Base-by-base conservation (phyloP, 176 grass and related monocot genomes). In the Musa troglodytarum region DNA sequence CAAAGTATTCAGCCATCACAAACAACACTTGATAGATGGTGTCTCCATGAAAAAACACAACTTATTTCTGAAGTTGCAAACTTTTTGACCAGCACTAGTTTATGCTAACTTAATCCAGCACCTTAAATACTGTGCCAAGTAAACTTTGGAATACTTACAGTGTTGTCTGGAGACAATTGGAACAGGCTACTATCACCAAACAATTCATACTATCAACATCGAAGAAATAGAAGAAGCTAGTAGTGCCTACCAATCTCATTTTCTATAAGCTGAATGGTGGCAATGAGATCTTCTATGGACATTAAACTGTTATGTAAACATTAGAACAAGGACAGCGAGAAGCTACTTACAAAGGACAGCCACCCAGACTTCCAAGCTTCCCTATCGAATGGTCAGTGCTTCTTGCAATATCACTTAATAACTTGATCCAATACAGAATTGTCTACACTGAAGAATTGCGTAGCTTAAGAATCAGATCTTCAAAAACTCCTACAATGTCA, bases 81-180 rank as follows among this genome's bases (percentile, higher is more conserved):
- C 63, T 57, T 52, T 10, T 71, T 76, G n/a, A 81, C 26, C 28
- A 62, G 10, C 26, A 91, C 63, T 61, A 90, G 56, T 81, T 91
- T 80, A 70, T 79, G 71, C 69, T 87, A 97, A 69, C 65, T 75
- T 51, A 93, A 83, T 74, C 86, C 94, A 81, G 82, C 82, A 75
- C 88, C 90, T 82, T 93, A 72, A 70, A 93, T 61, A 85, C 83
- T 68, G 78, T 80, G 92, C 94, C 90, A 97, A 25, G 78, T 97
- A 68, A 80, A 85, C 69, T 80, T 84, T 69, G 88, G 79, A 80
- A 97, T 78, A 72, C 88, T 80, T 17, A 76, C 83, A 71, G 89
- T 76, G 34, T 52, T 67, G 55, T 74, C 85, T 87, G 72, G 53
- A 74, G 24, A 53, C 11, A 74, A 23, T 25, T 20, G 63, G 24